Conservation (phyloP, 1,284 basidiomycete species). For the Ustilago nuda region DNA sequence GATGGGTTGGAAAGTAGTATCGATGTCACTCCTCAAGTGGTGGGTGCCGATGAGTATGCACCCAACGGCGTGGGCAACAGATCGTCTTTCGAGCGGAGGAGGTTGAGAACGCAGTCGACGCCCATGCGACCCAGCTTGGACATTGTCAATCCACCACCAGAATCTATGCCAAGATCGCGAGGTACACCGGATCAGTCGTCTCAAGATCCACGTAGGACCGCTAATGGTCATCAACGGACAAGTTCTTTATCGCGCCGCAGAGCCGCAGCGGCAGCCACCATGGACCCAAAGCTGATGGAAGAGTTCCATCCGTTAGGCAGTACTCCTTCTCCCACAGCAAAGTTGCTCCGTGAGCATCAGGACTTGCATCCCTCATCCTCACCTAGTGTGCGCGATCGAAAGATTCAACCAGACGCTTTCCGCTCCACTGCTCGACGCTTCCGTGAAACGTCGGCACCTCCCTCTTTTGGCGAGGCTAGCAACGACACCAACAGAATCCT, state of each 20-base stretch:
- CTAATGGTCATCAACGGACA: conserved; percentile 29
- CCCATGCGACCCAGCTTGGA: conserved; percentile 42
- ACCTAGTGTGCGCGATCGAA: conserved; percentile 13
- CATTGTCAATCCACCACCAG: conserved; percentile 1
- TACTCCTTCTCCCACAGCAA: conserved; percentile 30
- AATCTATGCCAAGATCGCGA: background rate
- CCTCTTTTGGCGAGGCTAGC: conserved; percentile 18
- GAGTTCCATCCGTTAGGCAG: conserved; percentile 58
- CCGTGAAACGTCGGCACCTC: conserved; percentile 39
- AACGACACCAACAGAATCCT: background rate
- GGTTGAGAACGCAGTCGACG: conserved; percentile 44
- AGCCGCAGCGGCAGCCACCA: conserved; percentile 12
- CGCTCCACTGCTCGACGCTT: conserved; percentile 16
- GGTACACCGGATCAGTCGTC: conserved; percentile 11
- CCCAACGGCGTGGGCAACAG: background rate
- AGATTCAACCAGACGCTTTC: conserved; percentile 42
- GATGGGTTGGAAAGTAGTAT: conserved; percentile 14
- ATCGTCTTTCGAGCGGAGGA: conserved; percentile 17
- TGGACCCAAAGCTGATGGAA: conserved; percentile 45
- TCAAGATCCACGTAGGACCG: conserved; percentile 3
- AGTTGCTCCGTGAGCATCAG: conserved; percentile 28
- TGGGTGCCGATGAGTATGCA: background rate
- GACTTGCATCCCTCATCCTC: conserved; percentile 9
- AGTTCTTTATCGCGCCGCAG: conserved; percentile 30
- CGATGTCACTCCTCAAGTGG: conserved; percentile 16